Conservation (phyloP, 148 eudicot species). For the Fallopia convolvulus region DNA sequence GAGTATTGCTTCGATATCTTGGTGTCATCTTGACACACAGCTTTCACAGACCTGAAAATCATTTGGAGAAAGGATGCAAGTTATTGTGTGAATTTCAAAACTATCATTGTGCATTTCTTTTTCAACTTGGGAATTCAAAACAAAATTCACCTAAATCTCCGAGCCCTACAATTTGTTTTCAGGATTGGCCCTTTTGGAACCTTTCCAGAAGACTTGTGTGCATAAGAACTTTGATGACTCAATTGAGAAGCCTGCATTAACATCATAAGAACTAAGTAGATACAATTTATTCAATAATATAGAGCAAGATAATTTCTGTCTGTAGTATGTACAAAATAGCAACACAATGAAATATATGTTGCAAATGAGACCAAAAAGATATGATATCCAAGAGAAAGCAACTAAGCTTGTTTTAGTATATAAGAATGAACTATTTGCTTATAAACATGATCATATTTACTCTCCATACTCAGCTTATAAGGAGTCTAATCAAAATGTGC, state of each 20-base stretch:
- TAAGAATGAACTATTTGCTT: not conserved
- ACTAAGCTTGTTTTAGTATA: not conserved
- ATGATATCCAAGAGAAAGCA: not conserved
- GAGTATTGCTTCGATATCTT: constrained; percentile 1
- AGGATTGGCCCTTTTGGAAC: constrained; percentile 64
- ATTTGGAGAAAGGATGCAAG: not conserved
- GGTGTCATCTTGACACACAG: not conserved
- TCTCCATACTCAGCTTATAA: not conserved
- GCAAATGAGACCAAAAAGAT: not conserved
- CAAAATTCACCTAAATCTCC: constrained; percentile 39
- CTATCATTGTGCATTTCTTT: not conserved
- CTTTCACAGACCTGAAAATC: not conserved
- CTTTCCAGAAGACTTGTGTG: constrained; percentile 11
- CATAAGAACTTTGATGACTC: constrained; percentile 9
- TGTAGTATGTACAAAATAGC: not conserved
- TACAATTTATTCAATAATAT: not conserved
- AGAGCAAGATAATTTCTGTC: not conserved
- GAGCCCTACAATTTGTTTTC: constrained; percentile 67
- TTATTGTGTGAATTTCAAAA: not conserved
- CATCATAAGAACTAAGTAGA: not conserved
- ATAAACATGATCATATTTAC: not conserved
- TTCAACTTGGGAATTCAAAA: not conserved
- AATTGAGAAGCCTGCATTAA: constrained; percentile 10
- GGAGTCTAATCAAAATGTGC: not conserved
- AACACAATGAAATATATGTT: not conserved